Evolutionary conservation across 352 stramenopile species (phyloP), one percentile per base, ranked within the genome.

Genomic region (Globisporangium camurandrum): DNA sequence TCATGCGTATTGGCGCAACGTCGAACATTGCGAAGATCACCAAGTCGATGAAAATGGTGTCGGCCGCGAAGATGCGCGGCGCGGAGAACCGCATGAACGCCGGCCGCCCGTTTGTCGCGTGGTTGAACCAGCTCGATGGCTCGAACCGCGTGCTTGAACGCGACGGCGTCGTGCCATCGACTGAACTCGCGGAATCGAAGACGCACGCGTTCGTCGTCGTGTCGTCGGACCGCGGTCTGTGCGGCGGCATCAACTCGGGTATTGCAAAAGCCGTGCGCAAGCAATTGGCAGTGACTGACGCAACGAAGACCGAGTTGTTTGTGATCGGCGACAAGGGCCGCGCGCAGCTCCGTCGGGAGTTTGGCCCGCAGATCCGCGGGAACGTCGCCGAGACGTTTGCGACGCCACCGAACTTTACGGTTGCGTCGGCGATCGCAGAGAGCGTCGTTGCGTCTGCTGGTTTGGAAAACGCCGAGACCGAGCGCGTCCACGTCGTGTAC

Each of bases 41-140:
- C 45, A 96, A 96, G 74, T 99, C 96, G 49, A 99, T 99, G 96
- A 99, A 99, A 78, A 99, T 99, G 96, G 97, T 99, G 70, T 98
- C 95, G 54, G 96, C 97, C 40, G 95, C 96, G 54, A 99, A 99
- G 84, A 94, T 99, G 62, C 96, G 97, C 67, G 96, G 96, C 55
- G 96, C 98, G 53, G 94, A 99, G 64, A 82, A 89, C 54, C 77
- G 87, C 46, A 79, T 98, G 56, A 75, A 66, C 43, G 71, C 69
- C 10, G 91, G 81, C 27, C 74, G 85, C 19, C 84, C 91, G 26
- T 97, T 97, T 61, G 70, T 72, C 14, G 64, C 66, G 26, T 91
- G 74, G 72, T 46, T 95, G 58, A 86, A 98, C 66, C 80, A 79
- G 46, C 67, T 77, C 22, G 67, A 76, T 43, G 62, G 81, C 26